Conservation (phyloP, 129 eudicot genomes). For the Solidago caesia region DNA sequence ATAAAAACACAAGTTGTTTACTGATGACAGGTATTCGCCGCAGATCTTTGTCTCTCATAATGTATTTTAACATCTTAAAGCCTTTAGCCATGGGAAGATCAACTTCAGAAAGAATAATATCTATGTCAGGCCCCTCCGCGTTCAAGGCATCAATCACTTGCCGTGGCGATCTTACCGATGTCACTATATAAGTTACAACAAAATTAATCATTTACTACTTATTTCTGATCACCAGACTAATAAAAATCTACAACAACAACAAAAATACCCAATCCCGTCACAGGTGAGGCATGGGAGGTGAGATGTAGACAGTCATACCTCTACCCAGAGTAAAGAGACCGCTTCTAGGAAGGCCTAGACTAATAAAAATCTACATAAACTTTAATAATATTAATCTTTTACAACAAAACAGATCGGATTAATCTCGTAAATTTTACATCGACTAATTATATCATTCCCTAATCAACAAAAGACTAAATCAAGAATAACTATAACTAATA, state of each 20-base stretch:
- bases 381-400: too few species aligned
- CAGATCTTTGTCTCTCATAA: slow-evolving; percentile 68
- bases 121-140: slow-evolving; percentile 94
- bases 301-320: too few species aligned
- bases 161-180: slow-evolving; percentile 84
- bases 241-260: too few species aligned
- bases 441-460: background rate
- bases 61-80: slow-evolving; percentile 83
- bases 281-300: too few species aligned
- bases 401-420: background rate
- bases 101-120: slow-evolving; percentile 93
- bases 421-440: background rate
- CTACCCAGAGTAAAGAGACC: too few species aligned
- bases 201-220: background rate
- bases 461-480: background rate
- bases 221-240: background rate
- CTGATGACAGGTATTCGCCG: slow-evolving; percentile 95
- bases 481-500: background rate
- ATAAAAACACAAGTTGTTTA: slow-evolving; percentile 35
- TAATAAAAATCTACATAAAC: too few species aligned
- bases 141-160: slow-evolving; percentile 96
- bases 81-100: slow-evolving; percentile 98
- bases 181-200: slow-evolving; percentile 45
- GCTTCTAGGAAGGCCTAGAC: too few species aligned
- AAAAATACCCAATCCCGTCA: too few species aligned